phyloP scores from a whole-genome alignment of 2,329 filamentous ascomycete genomes.

The Catunica adiposa region DNA sequence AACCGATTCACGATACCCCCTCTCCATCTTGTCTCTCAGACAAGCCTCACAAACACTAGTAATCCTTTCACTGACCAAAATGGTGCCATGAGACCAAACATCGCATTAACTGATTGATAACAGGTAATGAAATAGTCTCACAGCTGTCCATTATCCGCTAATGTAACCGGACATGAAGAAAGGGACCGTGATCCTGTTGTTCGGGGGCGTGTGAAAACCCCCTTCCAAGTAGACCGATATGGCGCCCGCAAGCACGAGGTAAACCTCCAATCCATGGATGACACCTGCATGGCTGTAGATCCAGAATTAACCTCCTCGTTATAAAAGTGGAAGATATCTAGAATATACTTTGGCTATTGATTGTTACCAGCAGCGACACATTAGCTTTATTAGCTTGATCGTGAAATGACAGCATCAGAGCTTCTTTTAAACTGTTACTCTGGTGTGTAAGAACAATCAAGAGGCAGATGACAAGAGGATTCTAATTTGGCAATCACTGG shows the following conservation, averaged over 20 bases:
- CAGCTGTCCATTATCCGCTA: neutral
- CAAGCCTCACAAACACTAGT: neutral
- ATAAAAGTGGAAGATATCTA: no score
- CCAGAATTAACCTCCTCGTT: neutral
- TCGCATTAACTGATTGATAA: conserved; percentile 6
- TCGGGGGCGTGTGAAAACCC: neutral
- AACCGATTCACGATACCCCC: neutral
- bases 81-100: neutral
- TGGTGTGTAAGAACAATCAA: no score
- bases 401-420: no score
- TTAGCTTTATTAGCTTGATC: no score
- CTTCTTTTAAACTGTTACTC: no score
- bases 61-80: neutral
- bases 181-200: neutral
- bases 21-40: neutral
- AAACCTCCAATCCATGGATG: conserved; percentile 6
- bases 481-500: neutral
- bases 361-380: no score
- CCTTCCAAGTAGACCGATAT: conserved; percentile 3
- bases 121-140: conserved; percentile 5
- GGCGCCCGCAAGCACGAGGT: conserved; percentile 11
- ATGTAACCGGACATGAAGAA: neutral
- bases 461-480: no score
- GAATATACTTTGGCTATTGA: no score
- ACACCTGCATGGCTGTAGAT: conserved; percentile 8